Conservation (phyloP, 2,329 filamentous ascomycete genomes). For the Aspergillus floridensis region DNA sequence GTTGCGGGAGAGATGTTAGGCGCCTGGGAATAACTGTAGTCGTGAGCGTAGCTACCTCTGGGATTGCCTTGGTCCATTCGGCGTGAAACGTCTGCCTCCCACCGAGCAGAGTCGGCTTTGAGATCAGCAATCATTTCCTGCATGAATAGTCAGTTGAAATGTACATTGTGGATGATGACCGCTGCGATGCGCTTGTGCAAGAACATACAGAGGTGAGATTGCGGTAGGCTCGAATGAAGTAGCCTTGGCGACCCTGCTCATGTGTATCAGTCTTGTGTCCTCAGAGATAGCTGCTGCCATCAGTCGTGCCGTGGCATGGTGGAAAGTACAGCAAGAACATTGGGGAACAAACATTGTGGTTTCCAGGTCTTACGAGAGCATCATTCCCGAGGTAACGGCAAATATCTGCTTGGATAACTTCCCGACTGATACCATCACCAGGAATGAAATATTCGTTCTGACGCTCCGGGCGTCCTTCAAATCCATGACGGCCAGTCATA, state of each 20-base stretch:
- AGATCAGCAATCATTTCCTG: conserved; percentile 57
- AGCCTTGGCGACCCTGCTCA: conserved; percentile 64
- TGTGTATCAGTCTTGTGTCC: conserved; percentile 33
- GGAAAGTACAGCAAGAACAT: conserved; percentile 14
- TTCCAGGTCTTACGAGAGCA: conserved; percentile 72
- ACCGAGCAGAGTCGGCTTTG: conserved; percentile 53
- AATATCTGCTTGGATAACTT: conserved; percentile 81
- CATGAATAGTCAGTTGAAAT: conserved; percentile 23
- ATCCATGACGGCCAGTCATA: conserved; percentile 40
- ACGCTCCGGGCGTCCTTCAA: conserved; percentile 36
- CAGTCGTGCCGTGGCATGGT: background rate
- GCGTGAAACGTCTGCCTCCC: conserved; percentile 46
- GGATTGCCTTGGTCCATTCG: conserved; percentile 42
- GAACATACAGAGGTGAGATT: conserved; percentile 70
- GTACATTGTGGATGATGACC: background rate
- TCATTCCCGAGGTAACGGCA: conserved; percentile 82
- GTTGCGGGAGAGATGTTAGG: conserved; percentile 39
- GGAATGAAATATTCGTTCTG: conserved; percentile 79
- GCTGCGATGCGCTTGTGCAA: conserved; percentile 10
- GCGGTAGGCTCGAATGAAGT: conserved; percentile 75
- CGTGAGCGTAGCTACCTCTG: conserved; percentile 43
- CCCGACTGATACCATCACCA: conserved; percentile 75
- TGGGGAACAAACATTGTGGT: conserved; percentile 62
- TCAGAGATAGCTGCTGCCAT: background rate
- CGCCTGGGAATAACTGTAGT: conserved; percentile 34